phyloP scores from a whole-genome alignment of 2,329 filamentous ascomycete genomes.

The Aspergillus glaucus region DNA sequence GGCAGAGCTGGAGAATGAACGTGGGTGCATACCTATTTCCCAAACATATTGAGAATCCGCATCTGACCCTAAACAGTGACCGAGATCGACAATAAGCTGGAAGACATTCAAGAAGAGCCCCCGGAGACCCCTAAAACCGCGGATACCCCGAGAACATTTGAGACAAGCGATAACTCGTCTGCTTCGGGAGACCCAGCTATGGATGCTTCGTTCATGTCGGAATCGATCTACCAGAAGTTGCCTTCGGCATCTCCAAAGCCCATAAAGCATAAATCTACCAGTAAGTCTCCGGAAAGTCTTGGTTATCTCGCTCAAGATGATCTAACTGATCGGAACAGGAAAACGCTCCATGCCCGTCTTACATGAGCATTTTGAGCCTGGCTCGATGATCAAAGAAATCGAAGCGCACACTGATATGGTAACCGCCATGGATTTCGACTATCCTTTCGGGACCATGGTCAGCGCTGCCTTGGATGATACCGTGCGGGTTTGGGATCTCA shows the following conservation, averaged over 20 bases:
- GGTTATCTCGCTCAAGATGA: not conserved
- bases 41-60: constrained; percentile 4
- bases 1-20: constrained; percentile 78
- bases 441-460: constrained; percentile 93
- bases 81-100: constrained; percentile 56
- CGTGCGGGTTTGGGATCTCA: constrained; percentile 93
- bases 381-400: constrained; percentile 80
- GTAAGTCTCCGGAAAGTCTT: constrained; percentile 18
- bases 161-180: constrained; percentile 42
- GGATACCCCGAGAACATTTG: constrained; percentile 32
- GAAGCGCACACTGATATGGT: constrained; percentile 83
- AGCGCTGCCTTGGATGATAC: constrained; percentile 89
- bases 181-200: constrained; percentile 49
- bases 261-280: constrained; percentile 41
- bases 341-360: constrained; percentile 80
- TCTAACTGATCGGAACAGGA: constrained; percentile 41
- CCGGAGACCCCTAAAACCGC: constrained; percentile 24
- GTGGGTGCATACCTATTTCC: constrained; percentile 44
- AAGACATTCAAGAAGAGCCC: constrained; percentile 53
- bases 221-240: constrained; percentile 93
- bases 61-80: constrained; percentile 35
- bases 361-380: constrained; percentile 90
- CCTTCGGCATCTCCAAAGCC: constrained; percentile 58
- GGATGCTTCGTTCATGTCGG: constrained; percentile 79
- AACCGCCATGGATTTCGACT: constrained; percentile 90